Base-by-base conservation (phyloP, 805 yeast species). In the Kregervanrija fluxuum region DNA sequence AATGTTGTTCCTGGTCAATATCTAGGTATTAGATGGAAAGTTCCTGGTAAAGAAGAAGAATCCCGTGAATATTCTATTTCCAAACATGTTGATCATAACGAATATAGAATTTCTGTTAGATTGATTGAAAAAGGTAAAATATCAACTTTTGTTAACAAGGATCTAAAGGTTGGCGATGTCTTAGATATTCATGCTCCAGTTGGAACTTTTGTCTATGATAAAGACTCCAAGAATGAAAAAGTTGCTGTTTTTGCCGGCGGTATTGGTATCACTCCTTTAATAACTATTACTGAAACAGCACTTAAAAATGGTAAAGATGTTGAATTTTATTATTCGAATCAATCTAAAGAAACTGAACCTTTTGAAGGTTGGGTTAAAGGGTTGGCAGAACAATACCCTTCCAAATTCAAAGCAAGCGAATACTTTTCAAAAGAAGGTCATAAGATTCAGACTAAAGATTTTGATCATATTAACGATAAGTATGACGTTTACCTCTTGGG, bases 181-280 rank as follows among this genome's bases (percentile, higher is more conserved):
- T 42, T 82, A 3, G 65, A 67, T 40, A 66, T 80, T 28, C 67
- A 79, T 43, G 77, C 85, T 4, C 89, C 89, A 33, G 66, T 70
- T 17, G 89, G 88, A 33, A 70, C 70, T 40, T 69, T 80, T 47
- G 55, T 61, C 3, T 67, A 65, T 46, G 64, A 67, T 30, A 12
- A 16, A 13, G 50, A 61, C 12, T 33, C 54, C 22, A 42, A 46
- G 4, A 59, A 56, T 15, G 44, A 56, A 35, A 67, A 69, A 22
- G 55, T 68, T 15, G 66, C 72, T 1, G 58, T 80, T 30, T 62
- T 79, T 44, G 69, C 77, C 15, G 84, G 80, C 39, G 89, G 88
- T 43, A 77, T 79, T 45, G 88, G 87, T 49, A 75, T 78, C 41
- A 82, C 88, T 5, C 88, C 89, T 32, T 45, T 78, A 31, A 53